Base-by-base conservation (phyloP, 1,284 basidiomycete species). In the Takashimella tepidaria region DNA sequence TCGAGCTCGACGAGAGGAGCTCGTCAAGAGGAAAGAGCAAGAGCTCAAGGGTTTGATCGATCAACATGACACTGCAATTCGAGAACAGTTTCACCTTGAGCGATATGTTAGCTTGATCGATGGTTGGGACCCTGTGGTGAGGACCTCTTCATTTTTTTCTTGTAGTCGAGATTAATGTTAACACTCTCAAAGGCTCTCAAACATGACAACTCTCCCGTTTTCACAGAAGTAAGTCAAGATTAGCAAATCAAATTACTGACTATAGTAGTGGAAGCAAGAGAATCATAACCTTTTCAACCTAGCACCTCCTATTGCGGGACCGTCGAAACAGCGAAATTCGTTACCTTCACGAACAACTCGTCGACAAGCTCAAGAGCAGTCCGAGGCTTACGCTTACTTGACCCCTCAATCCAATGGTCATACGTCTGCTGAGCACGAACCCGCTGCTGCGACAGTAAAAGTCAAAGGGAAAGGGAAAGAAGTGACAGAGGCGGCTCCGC, bases 81-180 rank as follows among this genome's bases (percentile, higher is more conserved):
- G 89, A 56, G 89, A 95, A 71, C 79, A 83, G 53, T 93, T 92
- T 72, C 90, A 93, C 65, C 79, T 92, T 73, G 86, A 92, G 61
- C 79, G 85, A 54, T 92, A 87, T 66, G 80, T 83, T 3, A 84
- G 81, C 22, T 79, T 92, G 75, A 75, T 89, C 41, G 79, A 68
- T 12, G 72, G 79, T 4, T 93, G 84, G 72, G 81, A 92, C 70
- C 89, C 89, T 2, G 75, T 79, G 69, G 88, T 88, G 60, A 50
- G 81, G 16, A 37, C 31, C 31, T 37, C 31, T 37, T 37, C 16
- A 37, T 8, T 8, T 37, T 69, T 21, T 4, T 43, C 56, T 41
- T 41, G 22, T 37, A 51, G 24, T 40, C 21, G 24, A 45, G 43
- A 46, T 46, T 22, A 31, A 25, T 26, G 19, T 57, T 43, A 56